Percentiles rank a stretch among this genome's conserved stretches.
Conservation (phyloP, 176 grass and related monocot species). For the Triticum monococcum region DNA sequence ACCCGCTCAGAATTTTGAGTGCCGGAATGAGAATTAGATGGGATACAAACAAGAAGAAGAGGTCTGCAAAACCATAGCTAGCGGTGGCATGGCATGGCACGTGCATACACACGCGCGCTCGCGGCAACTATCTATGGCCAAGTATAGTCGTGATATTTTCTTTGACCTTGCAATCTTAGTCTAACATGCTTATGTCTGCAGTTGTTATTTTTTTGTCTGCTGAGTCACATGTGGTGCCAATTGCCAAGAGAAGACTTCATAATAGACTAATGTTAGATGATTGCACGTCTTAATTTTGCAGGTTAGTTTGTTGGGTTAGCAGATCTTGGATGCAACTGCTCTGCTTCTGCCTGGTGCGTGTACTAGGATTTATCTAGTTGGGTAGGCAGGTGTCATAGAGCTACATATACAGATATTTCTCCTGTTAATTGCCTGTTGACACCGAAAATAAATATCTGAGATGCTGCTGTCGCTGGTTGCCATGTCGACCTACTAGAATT, state of each 20-base stretch:
- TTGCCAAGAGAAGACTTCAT: neutral
- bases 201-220: too few relatives aligned
- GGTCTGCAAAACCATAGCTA: neutral
- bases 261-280: neutral
- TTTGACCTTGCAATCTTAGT: neutral
- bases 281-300: neutral
- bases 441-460: neutral
- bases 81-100: neutral
- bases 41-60: neutral
- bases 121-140: too few relatives aligned
- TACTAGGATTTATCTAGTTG: neutral
- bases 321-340: neutral
- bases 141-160: neutral
- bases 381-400: neutral
- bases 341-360: slow-evolving; percentile 12
- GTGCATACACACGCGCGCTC: neutral
- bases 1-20: neutral
- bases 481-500: neutral
- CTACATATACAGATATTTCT: neutral
- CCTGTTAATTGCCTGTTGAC: neutral
- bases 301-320: neutral
- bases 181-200: neutral
- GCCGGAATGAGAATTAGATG: neutral
- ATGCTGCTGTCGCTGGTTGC: neutral
- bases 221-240: neutral